Evolutionary conservation across 805 yeast species (phyloP), one percentile per base, ranked within the genome.

Genomic region (Dipodascopsis uninucleata): DNA sequence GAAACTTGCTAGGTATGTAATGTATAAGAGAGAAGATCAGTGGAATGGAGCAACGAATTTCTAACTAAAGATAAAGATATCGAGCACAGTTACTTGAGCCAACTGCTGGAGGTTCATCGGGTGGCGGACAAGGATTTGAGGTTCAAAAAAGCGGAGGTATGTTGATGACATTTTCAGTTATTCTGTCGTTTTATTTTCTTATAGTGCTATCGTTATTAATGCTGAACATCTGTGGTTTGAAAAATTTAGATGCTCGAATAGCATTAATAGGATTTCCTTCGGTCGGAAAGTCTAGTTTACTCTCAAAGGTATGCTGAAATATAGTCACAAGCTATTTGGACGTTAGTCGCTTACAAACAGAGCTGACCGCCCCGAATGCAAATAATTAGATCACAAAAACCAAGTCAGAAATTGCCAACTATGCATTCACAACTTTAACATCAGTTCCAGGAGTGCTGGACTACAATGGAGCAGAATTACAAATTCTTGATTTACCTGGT

Each of bases 261-360:
- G 94, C 94, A 16, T 71, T 90, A 43, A 89, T 93, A 66, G 98
- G 98, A 24, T 90, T 89, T 64, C 98, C 98, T 14, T 89, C 97
- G 1, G 98, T 93, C 20, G 98, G 98, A 63, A 90, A 90, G 60
- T 89, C 97, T 1, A 86, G 96, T 1, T 78, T 90, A 54, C 71
- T 90, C 48, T 81, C 87, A 16, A 86, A 87, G 59, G 49, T 45
- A 33, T 28, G 42, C 12, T 5, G 43, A 16, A n/a, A 8, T 9
- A 28, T 39, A 22, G 16, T 22, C 12, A 41, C n/a, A 24, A 26
- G 29, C 34, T 23, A 24, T 10, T 14, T n/a, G n/a, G n/a, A n/a
- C n/a, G n/a, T n/a, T n/a, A n/a, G n/a, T n/a, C n/a, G n/a, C n/a
- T n/a, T n/a, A n/a, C n/a, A n/a, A n/a, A n/a, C n/a, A n/a, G n/a